phyloP scores from a whole-genome alignment of 768 basidiomycete genomes.

The Russula sp. region DNA sequence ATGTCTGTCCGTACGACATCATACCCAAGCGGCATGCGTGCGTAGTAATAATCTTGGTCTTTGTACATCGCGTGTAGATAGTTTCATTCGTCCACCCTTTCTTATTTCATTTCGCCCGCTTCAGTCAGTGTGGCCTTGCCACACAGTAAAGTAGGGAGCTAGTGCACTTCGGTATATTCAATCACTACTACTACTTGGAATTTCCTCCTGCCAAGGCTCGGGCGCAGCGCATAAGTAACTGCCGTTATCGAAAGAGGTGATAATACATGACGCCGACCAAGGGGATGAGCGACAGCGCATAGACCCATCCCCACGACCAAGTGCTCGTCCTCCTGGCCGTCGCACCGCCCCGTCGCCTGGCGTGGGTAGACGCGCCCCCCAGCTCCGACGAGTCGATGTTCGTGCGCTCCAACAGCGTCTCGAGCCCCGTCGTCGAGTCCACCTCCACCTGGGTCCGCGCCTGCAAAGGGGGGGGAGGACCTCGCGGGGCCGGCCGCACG shows the following conservation, averaged over 20 bases:
- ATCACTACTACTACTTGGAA: not conserved
- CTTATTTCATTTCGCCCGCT: not conserved
- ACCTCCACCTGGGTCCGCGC: not conserved
- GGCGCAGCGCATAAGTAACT: too few species aligned
- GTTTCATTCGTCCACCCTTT: not conserved
- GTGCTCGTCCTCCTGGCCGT: not conserved
- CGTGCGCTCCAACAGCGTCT: constrained; percentile 19
- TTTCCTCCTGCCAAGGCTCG: not conserved
- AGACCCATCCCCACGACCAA: constrained; percentile 18
- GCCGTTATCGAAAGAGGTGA: constrained; percentile 1
- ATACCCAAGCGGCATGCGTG: constrained; percentile 10
- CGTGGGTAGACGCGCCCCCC: not conserved
- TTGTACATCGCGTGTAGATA: constrained; percentile 8
- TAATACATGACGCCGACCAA: constrained; percentile 12
- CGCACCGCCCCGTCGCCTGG: not conserved
- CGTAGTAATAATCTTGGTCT: constrained; percentile 10
- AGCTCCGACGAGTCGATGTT: constrained; percentile 15
- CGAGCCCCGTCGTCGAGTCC: constrained; percentile 20
- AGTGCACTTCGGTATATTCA: not conserved
- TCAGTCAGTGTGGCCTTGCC: not conserved
- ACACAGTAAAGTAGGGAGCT: not conserved
- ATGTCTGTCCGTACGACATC: constrained; percentile 1
- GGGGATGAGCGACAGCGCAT: constrained; percentile 7
- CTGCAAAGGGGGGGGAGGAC: not conserved
- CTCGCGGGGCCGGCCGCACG: not conserved